Base-by-base conservation (phyloP, 345 rosid species). In the Balakata baccata region DNA sequence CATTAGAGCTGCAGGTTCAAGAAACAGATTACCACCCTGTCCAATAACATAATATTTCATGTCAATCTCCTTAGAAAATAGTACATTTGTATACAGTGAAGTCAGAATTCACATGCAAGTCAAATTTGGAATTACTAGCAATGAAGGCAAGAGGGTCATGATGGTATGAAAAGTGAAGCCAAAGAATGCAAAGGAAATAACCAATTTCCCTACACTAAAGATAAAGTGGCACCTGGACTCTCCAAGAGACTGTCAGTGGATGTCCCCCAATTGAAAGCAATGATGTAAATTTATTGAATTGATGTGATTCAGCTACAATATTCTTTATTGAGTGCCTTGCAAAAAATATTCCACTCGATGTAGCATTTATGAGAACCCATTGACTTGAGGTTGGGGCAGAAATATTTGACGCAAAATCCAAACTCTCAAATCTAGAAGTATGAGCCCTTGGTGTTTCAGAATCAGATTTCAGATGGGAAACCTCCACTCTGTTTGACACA, bases 1-100 rank as follows among this genome's bases (percentile, higher is more conserved):
- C 66, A 68, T 78, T 83, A 89, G 72, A 69, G 96, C 89, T 69
- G 74, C 71, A 47, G 85, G 70, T 81, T 94, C 98, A 81, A 92
- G 79, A 75, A 89, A 74, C 70, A 89, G 74, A 80, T 79, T 81
- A 75, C 93, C 89, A 78, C 96, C 98, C 98, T 94, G 97, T 79
- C 12, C 84, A 77, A 64, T 50, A 73, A 73, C 76, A 87, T 68
- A 82, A 85, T 59, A 58, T 60, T 66, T 78, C 78, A 77, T 47
- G 66, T 76, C 79, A 75, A 61, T 79, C 75, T 59, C 58, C 68
- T 76, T 47, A 72, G 84, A 69, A 71, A 65, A 58, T 45, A 47
- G 11, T 37, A 49, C 8, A 53, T 37, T 22, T 72, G 60, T 73
- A 67, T 61, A 65, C 18, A 12, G 25, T 43, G 20, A 76, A 69